phyloP scores from a whole-genome alignment of 2,329 filamentous ascomycete species.

The Diaporthe nobilis region DNA sequence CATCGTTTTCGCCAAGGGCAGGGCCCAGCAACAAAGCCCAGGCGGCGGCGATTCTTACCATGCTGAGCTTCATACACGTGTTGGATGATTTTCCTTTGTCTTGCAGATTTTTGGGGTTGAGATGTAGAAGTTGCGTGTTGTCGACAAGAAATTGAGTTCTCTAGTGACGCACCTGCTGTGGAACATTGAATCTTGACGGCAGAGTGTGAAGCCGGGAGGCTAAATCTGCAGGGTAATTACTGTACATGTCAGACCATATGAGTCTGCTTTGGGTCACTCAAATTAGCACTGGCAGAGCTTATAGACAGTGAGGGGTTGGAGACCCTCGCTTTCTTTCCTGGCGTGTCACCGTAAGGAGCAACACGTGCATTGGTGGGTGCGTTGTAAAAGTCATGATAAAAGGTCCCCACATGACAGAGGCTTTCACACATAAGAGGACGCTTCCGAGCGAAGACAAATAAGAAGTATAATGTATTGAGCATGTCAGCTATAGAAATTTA shows the following conservation, averaged over 20 bases:
- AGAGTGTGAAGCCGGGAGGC: neutral
- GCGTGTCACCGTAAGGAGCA: neutral
- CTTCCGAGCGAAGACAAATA: neutral
- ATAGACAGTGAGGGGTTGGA: neutral
- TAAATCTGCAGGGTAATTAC: slow-evolving; percentile 16
- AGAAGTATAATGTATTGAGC: neutral
- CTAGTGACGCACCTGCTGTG: neutral
- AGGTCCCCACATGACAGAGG: neutral
- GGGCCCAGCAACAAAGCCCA: neutral
- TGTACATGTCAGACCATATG: neutral
- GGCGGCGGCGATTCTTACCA: neutral
- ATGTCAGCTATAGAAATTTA: neutral
- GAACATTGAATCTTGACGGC: neutral
- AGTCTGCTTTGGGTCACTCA: neutral
- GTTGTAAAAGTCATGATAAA: neutral
- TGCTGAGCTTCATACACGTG: neutral
- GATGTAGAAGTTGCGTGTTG: neutral
- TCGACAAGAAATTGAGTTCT: neutral
- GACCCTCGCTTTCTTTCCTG: neutral
- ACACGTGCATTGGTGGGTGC: neutral
- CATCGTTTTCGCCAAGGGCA: neutral
- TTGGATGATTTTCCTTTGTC: neutral
- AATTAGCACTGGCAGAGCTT: neutral
- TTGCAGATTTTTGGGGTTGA: neutral
- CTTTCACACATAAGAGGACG: neutral